Base-by-base conservation (phyloP, 345 rosid genomes). In the Cardamine resedifolia region DNA sequence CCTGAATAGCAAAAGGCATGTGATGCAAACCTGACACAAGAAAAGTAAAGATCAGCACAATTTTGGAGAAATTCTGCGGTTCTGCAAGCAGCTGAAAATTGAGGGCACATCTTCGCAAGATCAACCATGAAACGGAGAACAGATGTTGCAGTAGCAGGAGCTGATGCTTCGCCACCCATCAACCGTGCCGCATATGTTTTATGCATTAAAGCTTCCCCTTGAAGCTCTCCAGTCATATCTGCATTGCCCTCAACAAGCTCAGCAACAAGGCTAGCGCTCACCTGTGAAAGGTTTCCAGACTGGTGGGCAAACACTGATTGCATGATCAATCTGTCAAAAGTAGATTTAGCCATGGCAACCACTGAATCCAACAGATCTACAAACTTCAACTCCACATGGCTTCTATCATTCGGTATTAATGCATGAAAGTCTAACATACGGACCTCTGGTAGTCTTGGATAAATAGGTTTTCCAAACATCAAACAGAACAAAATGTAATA, bases 371-470 rank as follows among this genome's bases (percentile, higher is more conserved):
- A 77, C 20, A 90, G 87, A 58, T 93, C 97, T 59, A 88, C 85
- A 80, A 88, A 93, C 73, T 87, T 93, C 80, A 93, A 79, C 79
- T 88, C 98, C 71, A 82, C 71, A 36, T 74, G 71, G 73, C 79
- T 77, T 76, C 89, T 91, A 77, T 88, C 89, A 80, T 86, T 84
- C 18, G 96, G 97, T 71, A 90, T 83, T 61, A 93, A 81, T 51
- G 90, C 97, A 84, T 93, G 97, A 81, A 93, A 93, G 83, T 93
- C 98, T 36, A 93, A 86, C 98, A 93, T 85, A 49, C 97, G 89
- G 43, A 93, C 97, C 81, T 93, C 97, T n/a, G 98, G 98, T 43
- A 93, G 74, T 76, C 98, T 83, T 55, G 98, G 98, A 77, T 88
- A 88, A 64, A 90, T 92, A 74, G 92, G 82, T 79, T 90, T 90